Base-by-base conservation (phyloP, 495 filamentous ascomycete species). In the Talaromyces liani region DNA sequence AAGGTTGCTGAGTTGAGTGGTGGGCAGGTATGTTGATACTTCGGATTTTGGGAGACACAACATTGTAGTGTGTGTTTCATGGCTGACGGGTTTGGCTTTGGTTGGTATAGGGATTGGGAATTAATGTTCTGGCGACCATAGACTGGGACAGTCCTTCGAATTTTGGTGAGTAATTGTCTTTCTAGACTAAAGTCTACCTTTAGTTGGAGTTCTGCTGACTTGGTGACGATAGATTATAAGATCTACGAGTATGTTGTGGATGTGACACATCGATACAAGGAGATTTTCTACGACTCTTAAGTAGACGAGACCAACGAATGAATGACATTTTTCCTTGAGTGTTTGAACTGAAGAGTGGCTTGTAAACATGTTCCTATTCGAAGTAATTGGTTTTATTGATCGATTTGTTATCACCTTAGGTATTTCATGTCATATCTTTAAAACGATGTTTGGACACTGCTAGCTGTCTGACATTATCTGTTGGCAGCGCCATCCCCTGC, bases 221-320 rank as follows among this genome's bases (percentile, higher is more conserved):
- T 61, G n/a, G 24, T 24, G 27, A 41, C 60, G 58, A 33, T 67
- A 95, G 93, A 98, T 78, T 93, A 87, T 73, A 83, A 81, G 65
- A 83, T 91, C 58, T 88, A 88, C 54, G 89, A 93, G 61, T 84
- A 88, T 0, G 87, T 97, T 6, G 93, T 96, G 12, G 89, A 97
- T 67, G 85, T 87, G n/a, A 92, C 91, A 10, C 94, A 97, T 76
- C 83, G 87, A 60, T 86, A 91, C 69, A 92, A 90, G 72, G 77
- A 85, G 59, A 86, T 98, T 56, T 92, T 92, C 70, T 92, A 92
- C 69, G 84, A 84, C 65, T 77, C 53, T 56, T 56, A 56, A 56
- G 45, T 49, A 49, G 45, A 49, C 45, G 18, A 49, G 18, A 49
- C 68, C 25, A 65, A 63, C 65, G 70, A 77, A 63, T 66, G 67